Percentiles rank a stretch among this genome's conserved stretches.
Conservation (phyloP, 257 asterid species). For the Galeopsis tetrahit region DNA sequence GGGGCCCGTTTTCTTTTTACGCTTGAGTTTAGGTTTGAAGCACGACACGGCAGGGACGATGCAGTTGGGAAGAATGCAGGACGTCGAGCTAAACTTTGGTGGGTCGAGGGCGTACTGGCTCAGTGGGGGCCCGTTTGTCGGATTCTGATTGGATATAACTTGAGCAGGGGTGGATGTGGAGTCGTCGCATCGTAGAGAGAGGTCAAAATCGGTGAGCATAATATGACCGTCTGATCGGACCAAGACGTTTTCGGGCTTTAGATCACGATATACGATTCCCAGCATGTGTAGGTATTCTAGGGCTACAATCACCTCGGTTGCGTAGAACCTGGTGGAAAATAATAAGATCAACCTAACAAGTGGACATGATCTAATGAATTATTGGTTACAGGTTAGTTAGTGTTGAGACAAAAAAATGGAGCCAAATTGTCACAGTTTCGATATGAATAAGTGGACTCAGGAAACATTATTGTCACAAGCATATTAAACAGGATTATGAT, state of each 20-base stretch:
- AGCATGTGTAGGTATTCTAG: conserved; percentile 82
- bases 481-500: conserved; percentile 28
- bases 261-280: conserved; percentile 83
- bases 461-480: conserved; percentile 34
- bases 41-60: conserved; percentile 76
- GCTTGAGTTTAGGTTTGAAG: conserved; percentile 65
- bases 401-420: conserved; percentile 16
- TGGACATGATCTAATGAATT: background rate
- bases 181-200: conserved; percentile 65
- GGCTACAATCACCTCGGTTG: conserved; percentile 82
- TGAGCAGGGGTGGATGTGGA: conserved; percentile 79
- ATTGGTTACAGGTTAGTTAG: conserved; percentile 25
- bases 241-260: conserved; percentile 79
- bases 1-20: conserved; percentile 55
- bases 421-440: conserved; percentile 27
- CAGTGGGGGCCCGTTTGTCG: conserved; percentile 30
- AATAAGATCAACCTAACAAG: background rate
- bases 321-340: conserved; percentile 57
- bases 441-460: conserved; percentile 18
- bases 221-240: conserved; percentile 84
- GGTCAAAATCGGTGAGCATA: conserved; percentile 86
- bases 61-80: conserved; percentile 83
- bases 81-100: conserved; percentile 55
- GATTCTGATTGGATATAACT: conserved; percentile 50
- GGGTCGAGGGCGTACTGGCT: conserved; percentile 48